A percentile compares a stretch with the other conserved stretches of the same genome.
These are phyloP conservation scores for Fusarium sp. DNA, from an alignment of 2,329 filamentous ascomycete species.

Conservation along the genomic window DNA sequence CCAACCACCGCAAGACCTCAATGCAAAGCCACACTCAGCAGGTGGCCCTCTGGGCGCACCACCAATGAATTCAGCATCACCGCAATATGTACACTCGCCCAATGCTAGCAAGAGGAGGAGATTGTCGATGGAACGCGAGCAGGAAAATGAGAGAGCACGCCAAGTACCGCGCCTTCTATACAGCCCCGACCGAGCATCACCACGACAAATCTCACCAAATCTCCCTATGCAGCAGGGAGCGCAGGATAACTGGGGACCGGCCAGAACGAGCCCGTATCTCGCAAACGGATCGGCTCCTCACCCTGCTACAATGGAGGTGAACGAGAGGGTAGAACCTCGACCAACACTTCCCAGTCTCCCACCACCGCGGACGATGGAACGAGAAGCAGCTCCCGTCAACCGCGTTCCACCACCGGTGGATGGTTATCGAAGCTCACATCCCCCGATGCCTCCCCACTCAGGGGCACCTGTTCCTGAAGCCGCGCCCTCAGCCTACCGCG, in stretches of 20 bases:
- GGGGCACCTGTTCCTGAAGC: conserved; percentile 49
- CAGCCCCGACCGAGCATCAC: conserved; percentile 48
- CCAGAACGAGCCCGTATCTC: conserved; percentile 51
- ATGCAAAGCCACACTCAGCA: conserved; percentile 47
- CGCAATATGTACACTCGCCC: conserved; percentile 64
- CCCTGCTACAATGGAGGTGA: conserved; percentile 49
- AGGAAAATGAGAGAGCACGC: conserved; percentile 54
- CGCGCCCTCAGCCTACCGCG: conserved; percentile 48
- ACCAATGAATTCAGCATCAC: conserved; percentile 50
- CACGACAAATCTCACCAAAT: conserved; percentile 53
- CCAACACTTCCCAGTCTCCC: conserved; percentile 57
- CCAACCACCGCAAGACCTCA: conserved; percentile 50
- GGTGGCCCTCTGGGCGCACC: conserved; percentile 51
- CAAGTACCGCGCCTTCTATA: conserved; percentile 62
- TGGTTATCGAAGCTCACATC: conserved; percentile 49
- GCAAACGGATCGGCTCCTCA: conserved; percentile 43
- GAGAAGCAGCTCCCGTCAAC: conserved; percentile 47
- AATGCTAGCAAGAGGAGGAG: conserved; percentile 62
- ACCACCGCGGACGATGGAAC: conserved; percentile 52
- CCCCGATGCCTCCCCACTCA: conserved; percentile 37
- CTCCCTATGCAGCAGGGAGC: conserved; percentile 39
- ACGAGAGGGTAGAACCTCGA: conserved; percentile 52
- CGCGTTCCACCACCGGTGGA: conserved; percentile 52
- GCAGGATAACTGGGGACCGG: conserved; percentile 52
- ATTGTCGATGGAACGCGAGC: conserved; percentile 56